Evolutionary conservation across 2,329 filamentous ascomycete species (phyloP), one percentile per base, ranked within the genome.

Genomic region (Magnaporthales sp.): DNA sequence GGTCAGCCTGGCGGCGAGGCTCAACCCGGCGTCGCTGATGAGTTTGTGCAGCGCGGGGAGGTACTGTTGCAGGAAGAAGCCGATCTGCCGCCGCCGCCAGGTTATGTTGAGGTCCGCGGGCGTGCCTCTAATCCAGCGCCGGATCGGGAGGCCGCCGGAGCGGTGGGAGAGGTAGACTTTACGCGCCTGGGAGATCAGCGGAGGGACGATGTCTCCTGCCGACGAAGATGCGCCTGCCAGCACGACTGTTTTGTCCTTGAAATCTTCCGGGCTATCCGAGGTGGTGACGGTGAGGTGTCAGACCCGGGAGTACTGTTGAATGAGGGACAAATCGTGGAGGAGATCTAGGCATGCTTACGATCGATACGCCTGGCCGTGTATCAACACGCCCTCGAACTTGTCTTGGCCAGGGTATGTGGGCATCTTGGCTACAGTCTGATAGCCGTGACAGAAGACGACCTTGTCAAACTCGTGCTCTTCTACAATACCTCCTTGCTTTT

Each of bases 151-250:
- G 1, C 72, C 71, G 3, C 80, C 80, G 2, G 76, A 75, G 0
- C 76, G 76, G 56, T 81, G 80, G 9, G 80, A 78, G 10, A 80
- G 69, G 71, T 78, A 82, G 3, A 80, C 73, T 51, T 79, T 76
- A 4, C 74, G 70, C 0, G 77, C 77, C 8, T 76, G 71, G 0
- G 73, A 72, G 0, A 75, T 70, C 5, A 82, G 72, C 5, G 72
- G 72, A 1, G 76, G 73, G 11, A 77, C 72, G 3, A 77, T 70
- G 66, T 80, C 78, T 24, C 73, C 75, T 0, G 74, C 71, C 0
- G 78, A 80, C 62, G 77, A 78, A 19, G 77, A 77, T 29, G 81
- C 70, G 6, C 81, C 81, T 2, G 83, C 73, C 0, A 83, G 72
- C 0, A 83, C 67, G 2, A 83, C 78, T 10, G 73, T 79, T 68